phyloP scores from a whole-genome alignment of 1,284 basidiomycete genomes.

The Puccinia horiana region DNA sequence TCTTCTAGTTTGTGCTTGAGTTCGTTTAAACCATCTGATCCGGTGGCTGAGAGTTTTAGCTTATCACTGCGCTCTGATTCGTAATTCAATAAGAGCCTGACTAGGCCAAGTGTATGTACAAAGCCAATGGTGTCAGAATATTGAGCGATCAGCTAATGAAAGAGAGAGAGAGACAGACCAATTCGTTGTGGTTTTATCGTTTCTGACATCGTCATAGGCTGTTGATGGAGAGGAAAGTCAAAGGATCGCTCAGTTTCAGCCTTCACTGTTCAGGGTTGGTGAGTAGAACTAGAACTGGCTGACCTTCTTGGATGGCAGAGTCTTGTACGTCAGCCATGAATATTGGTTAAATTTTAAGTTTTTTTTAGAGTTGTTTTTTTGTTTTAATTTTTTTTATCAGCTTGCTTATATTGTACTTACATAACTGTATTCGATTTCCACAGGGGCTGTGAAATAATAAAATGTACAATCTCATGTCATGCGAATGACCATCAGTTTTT shows the following conservation, averaged over 20 bases:
- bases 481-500: too few species aligned
- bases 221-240: neutral
- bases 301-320: constrained; percentile 12
- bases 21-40: constrained; percentile 74
- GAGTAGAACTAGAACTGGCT: neutral
- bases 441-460: neutral
- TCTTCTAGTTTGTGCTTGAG: constrained; percentile 73
- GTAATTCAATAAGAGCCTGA: constrained; percentile 47
- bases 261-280: neutral
- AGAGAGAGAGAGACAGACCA: constrained; percentile 64
- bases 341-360: too few species aligned
- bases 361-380: neutral
- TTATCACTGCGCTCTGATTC: constrained; percentile 76
- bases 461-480: too few species aligned
- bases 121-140: neutral
- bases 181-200: constrained; percentile 76
- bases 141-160: neutral
- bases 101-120: neutral
- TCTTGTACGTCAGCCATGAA: constrained; percentile 4
- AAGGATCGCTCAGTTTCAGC: too few species aligned
- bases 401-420: neutral
- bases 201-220: constrained; percentile 84
- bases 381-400: neutral
- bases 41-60: constrained; percentile 73
- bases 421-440: neutral